Evolutionary conservation across 257 asterid species (phyloP).

Genomic region (Nicotiana otophora): DNA sequence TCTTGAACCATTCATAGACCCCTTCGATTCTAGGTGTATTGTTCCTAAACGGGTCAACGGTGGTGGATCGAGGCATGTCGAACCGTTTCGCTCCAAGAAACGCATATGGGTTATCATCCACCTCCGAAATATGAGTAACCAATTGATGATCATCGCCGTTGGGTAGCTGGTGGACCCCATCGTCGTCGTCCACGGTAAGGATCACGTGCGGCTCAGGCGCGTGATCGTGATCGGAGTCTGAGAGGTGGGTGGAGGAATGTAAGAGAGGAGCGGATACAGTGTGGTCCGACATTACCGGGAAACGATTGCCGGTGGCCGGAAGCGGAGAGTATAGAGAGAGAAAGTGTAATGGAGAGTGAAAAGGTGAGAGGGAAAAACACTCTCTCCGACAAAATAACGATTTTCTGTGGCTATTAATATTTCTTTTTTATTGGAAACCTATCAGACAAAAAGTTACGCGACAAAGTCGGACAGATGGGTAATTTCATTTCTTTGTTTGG

Average conservation of each 20-base stretch:
- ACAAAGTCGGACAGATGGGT: background rate
- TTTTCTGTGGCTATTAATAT: background rate
- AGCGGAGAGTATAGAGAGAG: background rate
- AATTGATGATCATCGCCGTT: background rate
- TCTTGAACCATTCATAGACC: conserved; percentile 86
- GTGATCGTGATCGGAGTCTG: conserved; percentile 12
- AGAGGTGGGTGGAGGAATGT: conserved; percentile 8
- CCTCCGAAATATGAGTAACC: conserved; percentile 6
- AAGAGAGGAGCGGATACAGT: conserved; percentile 53
- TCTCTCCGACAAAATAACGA: background rate
- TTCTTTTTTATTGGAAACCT: background rate
- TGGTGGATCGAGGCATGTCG: conserved; percentile 58
- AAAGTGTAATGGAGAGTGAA: background rate
- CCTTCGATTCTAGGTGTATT: conserved; percentile 64
- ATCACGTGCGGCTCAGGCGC: conserved; percentile 31
- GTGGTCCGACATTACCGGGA: conserved; percentile 29
- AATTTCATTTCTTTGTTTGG: background rate
- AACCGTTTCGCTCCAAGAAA: conserved; percentile 60
- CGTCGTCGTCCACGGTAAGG: conserved; percentile 44
- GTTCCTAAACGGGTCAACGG: conserved; percentile 79
- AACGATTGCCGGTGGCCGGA: conserved; percentile 2
- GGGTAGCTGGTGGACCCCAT: background rate
- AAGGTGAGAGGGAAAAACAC: background rate
- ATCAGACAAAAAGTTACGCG: background rate
- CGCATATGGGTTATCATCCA: conserved; percentile 42